Evolutionary conservation across 352 stramenopile genomes (phyloP).

Genomic region (Globisporangium abappressorium): DNA sequence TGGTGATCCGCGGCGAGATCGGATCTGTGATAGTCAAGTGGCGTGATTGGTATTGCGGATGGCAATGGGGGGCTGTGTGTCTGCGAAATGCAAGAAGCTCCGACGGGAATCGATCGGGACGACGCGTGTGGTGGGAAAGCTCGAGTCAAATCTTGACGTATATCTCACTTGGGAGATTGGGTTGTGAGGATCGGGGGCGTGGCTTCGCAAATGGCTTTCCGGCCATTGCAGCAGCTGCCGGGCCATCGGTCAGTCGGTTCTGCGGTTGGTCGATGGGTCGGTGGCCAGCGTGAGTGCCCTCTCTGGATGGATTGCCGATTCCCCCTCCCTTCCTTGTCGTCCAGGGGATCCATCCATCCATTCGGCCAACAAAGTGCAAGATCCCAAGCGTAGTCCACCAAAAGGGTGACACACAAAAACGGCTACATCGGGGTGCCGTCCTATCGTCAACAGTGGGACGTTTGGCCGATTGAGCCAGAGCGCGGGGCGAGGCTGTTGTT

Average conservation of each 20-base stretch:
- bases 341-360: slow-evolving; percentile 3
- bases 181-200: slow-evolving; percentile 12
- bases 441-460: slow-evolving; percentile 7
- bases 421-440: slow-evolving; percentile 7
- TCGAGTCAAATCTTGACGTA: slow-evolving; percentile 16
- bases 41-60: background rate
- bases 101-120: background rate
- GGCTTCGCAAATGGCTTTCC: slow-evolving; percentile 1
- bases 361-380: slow-evolving; percentile 6
- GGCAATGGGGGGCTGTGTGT: slow-evolving; percentile 15
- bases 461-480: slow-evolving; percentile 8
- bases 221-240: background rate
- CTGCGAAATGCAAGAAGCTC: slow-evolving; percentile 8
- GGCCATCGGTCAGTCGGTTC: background rate
- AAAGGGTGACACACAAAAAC: slow-evolving; percentile 12
- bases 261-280: background rate
- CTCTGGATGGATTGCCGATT: slow-evolving; percentile 9
- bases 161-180: slow-evolving; percentile 26
- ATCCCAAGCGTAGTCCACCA: slow-evolving; percentile 13
- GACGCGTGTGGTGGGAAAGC: background rate
- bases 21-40: background rate
- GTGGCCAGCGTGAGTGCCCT: slow-evolving; percentile 4
- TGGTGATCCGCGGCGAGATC: background rate
- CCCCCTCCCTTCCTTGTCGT: background rate
- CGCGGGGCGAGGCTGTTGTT: background rate